phyloP scores from a whole-genome alignment of 129 eudicot genomes.

The Saposhnikovia divaricata region DNA sequence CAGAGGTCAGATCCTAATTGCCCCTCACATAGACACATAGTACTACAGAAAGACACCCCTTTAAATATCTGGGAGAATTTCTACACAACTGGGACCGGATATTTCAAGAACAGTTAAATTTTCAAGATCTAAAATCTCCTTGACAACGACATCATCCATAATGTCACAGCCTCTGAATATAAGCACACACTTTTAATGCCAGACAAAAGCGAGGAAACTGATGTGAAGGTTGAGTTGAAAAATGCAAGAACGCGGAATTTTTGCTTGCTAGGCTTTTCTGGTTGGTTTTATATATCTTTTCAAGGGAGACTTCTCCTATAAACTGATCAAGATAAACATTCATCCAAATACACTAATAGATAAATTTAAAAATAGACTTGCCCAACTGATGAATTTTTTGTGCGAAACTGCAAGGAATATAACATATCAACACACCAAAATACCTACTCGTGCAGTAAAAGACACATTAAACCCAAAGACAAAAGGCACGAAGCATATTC shows the following conservation, averaged over 20 bases:
- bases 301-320: no score
- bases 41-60: background rate
- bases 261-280: no score
- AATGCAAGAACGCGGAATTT: conserved; percentile 3
- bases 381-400: no score
- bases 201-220: conserved; percentile 14
- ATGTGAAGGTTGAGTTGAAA: conserved; percentile 16
- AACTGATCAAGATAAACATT: no score
- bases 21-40: no score
- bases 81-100: conserved; percentile 5
- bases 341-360: no score
- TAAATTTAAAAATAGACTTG: no score
- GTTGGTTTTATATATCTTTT: accelerated
- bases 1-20: conserved; percentile 60
- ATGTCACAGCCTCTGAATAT: conserved; percentile 34
- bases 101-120: conserved; percentile 4
- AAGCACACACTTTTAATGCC: conserved; percentile 21
- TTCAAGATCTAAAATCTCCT: background rate
- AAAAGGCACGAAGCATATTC: no score
- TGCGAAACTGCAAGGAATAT: no score
- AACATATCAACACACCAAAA: no score
- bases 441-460: no score
- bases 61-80: background rate
- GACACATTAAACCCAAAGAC: no score
- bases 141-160: conserved; percentile 7